Evolutionary conservation across 2,329 filamentous ascomycete species (phyloP).

Genomic region (Aspergillus spinulosporus): DNA sequence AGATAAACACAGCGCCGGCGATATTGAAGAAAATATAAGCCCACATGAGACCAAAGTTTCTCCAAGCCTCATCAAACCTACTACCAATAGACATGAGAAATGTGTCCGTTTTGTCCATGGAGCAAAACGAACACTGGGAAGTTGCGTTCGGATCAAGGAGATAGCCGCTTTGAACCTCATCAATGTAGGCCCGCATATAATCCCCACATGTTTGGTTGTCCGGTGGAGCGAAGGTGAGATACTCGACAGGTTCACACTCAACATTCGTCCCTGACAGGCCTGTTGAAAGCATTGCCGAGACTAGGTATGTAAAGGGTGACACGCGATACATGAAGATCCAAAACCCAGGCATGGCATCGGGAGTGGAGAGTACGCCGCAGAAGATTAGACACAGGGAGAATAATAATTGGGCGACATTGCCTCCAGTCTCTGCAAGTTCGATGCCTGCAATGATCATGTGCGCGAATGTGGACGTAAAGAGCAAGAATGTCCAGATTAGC

Average conservation of each 20-base stretch:
- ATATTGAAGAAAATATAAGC: slow-evolving; percentile 13
- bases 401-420: slow-evolving; percentile 62
- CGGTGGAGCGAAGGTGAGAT: slow-evolving; percentile 50
- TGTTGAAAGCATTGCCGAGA: slow-evolving; percentile 46
- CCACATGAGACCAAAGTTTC: slow-evolving; percentile 16
- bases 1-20: slow-evolving; percentile 6
- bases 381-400: slow-evolving; percentile 62
- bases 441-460: slow-evolving; percentile 72
- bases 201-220: slow-evolving; percentile 64
- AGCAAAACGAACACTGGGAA: background rate
- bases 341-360: slow-evolving; percentile 63
- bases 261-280: slow-evolving; percentile 35
- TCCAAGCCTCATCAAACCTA: slow-evolving; percentile 5
- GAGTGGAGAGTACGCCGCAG: slow-evolving; percentile 55
- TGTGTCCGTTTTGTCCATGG: background rate
- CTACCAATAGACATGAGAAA: background rate
- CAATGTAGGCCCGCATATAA: slow-evolving; percentile 51
- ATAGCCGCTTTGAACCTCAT: background rate
- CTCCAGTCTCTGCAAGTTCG: slow-evolving; percentile 67
- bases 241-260: slow-evolving; percentile 35
- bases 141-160: background rate
- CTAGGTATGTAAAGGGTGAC: slow-evolving; percentile 65
- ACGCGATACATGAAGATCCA: slow-evolving; percentile 78
- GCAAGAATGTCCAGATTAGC: slow-evolving; percentile 64
- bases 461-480: slow-evolving; percentile 71